These are phyloP conservation scores for Phylloporus sp. DNA, from an alignment of 768 basidiomycete species.

Conservation along the genomic window DNA sequence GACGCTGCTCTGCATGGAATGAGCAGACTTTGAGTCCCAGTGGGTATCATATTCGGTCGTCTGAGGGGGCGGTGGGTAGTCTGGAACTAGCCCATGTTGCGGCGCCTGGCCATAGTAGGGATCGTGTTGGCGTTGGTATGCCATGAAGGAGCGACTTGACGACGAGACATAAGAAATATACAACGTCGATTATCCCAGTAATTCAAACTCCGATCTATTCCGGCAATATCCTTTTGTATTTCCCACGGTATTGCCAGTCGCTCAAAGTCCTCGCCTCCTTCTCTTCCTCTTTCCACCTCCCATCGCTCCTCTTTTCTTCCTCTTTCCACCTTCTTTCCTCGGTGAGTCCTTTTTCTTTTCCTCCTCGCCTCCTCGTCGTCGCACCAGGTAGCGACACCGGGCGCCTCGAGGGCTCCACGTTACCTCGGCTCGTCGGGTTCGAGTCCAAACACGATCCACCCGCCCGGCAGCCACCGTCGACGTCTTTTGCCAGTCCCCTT, in stretches of 20 bases:
- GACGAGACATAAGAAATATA: too few relatives aligned
- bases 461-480: slow-evolving; percentile 3
- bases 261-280: slow-evolving; percentile 28
- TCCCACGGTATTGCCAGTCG: slow-evolving; percentile 42
- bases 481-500: background rate
- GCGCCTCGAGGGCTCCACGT: slow-evolving; percentile 32
- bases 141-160: slow-evolving; percentile 36
- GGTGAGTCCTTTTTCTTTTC: slow-evolving; percentile 21
- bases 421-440: slow-evolving; percentile 5
- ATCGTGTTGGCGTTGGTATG: slow-evolving; percentile 49
- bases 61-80: slow-evolving; percentile 33
- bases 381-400: slow-evolving; percentile 9
- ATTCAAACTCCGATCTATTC: slow-evolving; percentile 44
- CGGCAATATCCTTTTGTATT: slow-evolving; percentile 23
- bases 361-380: slow-evolving; percentile 2
- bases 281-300: slow-evolving; percentile 28
- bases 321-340: slow-evolving; percentile 14
- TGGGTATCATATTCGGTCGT: slow-evolving; percentile 36
- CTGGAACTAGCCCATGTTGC: slow-evolving; percentile 31
- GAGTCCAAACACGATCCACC: background rate
- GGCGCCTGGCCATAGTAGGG: slow-evolving; percentile 38
- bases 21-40: slow-evolving; percentile 49
- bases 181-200: slow-evolving; percentile 12
- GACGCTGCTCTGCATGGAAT: slow-evolving; percentile 56
- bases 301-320: slow-evolving; percentile 20